A percentile compares a stretch with the other conserved stretches of the same genome.
Evolutionary conservation across 31 red algal genomes (phyloP).

Genomic region (Odonthalia washingtoniensis): DNA sequence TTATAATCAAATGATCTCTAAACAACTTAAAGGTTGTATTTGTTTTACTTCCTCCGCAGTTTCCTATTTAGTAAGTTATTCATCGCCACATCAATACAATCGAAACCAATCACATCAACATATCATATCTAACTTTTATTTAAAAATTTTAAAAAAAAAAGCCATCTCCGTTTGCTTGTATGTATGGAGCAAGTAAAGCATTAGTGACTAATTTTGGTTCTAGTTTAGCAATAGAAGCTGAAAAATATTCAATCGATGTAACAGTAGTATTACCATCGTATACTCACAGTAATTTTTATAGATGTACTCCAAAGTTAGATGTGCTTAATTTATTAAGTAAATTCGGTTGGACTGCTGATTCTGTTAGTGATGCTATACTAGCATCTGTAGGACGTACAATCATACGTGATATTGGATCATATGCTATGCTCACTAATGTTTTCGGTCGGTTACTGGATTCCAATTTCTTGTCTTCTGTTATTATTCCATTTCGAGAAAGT

Average conservation of each 20-base stretch:
- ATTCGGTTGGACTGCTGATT: slow-evolving; percentile 81
- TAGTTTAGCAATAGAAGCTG: slow-evolving; percentile 88
- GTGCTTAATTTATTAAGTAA: slow-evolving; percentile 80
- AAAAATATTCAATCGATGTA: slow-evolving; percentile 79
- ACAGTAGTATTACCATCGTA: slow-evolving; percentile 88
- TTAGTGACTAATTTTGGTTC: slow-evolving; percentile 81
- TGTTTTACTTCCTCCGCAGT: slow-evolving; percentile 85
- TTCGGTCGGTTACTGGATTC: slow-evolving; percentile 68
- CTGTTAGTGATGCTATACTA: slow-evolving; percentile 76
- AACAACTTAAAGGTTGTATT: slow-evolving; percentile 70
- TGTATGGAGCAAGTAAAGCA: slow-evolving; percentile 95
- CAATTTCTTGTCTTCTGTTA: slow-evolving; percentile 49
- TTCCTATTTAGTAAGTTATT: slow-evolving; percentile 79
- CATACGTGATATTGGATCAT: slow-evolving; percentile 75
- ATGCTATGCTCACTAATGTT: slow-evolving; percentile 74
- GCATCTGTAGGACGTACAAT: slow-evolving; percentile 70
- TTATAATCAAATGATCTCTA: slow-evolving; percentile 53
- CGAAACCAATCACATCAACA: no score
- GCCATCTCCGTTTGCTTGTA: slow-evolving; percentile 83
- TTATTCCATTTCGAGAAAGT: slow-evolving; percentile 63
- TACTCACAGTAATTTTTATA: slow-evolving; percentile 87
- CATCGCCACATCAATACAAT: no score
- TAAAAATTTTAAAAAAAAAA: neutral
- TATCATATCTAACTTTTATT: no score
- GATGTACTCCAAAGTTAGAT: slow-evolving; percentile 66